Evolutionary conservation across 2,329 filamentous ascomycete genomes (phyloP).

Genomic region (Cytospora piceae): DNA sequence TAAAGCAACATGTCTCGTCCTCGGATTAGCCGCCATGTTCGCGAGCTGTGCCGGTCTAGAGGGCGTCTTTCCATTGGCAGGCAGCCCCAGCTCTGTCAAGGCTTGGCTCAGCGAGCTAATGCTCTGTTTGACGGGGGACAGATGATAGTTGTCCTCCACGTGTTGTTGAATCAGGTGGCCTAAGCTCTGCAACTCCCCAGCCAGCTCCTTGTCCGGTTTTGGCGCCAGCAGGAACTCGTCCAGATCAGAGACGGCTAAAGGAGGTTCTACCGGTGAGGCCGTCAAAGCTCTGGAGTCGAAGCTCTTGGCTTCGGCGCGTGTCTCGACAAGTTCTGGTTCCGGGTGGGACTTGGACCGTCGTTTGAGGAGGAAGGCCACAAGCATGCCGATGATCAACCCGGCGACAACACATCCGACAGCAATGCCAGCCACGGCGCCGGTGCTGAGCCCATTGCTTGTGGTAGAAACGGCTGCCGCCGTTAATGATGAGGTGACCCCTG

Average conservation of each 20-base stretch:
- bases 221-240: slow-evolving; percentile 44
- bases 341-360: slow-evolving; percentile 25
- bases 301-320: slow-evolving; percentile 3
- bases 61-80: slow-evolving; percentile 13
- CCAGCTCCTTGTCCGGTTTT: slow-evolving; percentile 43
- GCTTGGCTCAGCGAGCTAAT: slow-evolving; percentile 32
- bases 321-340: background rate
- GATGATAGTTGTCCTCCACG: slow-evolving; percentile 46
- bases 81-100: slow-evolving; percentile 38
- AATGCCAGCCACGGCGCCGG: slow-evolving; percentile 36
- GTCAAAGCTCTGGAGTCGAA: slow-evolving; percentile 12
- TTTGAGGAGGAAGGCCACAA: slow-evolving; percentile 36
- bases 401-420: slow-evolving; percentile 38
- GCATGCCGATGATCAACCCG: slow-evolving; percentile 37
- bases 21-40: slow-evolving; percentile 39
- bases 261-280: slow-evolving; percentile 24
- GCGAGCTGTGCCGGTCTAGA: slow-evolving; percentile 33
- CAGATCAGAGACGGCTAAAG: slow-evolving; percentile 31
- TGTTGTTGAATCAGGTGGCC: slow-evolving; percentile 45
- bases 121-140: slow-evolving; percentile 33
- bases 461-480: background rate
- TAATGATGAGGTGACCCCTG: background rate
- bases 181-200: slow-evolving; percentile 40
- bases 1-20: slow-evolving; percentile 40
- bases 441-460: slow-evolving; percentile 21